phyloP scores from a whole-genome alignment of 2,329 filamentous ascomycete genomes.

The Aphanocladium album region DNA sequence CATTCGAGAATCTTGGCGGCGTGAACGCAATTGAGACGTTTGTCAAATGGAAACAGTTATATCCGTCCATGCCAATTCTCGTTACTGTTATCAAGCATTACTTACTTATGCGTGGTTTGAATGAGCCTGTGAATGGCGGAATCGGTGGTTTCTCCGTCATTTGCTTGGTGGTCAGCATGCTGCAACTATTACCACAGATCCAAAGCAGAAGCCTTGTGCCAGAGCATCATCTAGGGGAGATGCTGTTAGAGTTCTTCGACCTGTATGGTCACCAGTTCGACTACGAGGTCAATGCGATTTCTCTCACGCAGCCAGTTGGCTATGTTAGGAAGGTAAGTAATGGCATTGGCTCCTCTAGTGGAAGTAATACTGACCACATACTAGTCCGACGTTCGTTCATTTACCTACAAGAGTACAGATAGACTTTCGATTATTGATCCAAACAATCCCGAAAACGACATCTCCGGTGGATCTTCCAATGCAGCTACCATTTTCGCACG shows the following conservation, averaged over 20 bases:
- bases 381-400: conserved; percentile 38
- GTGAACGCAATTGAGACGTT: conserved; percentile 78
- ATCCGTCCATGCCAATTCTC: conserved; percentile 79
- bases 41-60: conserved; percentile 68
- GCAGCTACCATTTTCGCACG: conserved; percentile 60
- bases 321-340: conserved; percentile 70
- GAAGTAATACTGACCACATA: conserved; percentile 5
- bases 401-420: conserved; percentile 55
- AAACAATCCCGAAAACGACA: conserved; percentile 79
- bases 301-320: conserved; percentile 62
- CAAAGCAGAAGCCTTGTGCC: conserved; percentile 55
- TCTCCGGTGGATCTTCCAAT: conserved; percentile 77
- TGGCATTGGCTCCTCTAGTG: not conserved
- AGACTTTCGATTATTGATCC: conserved; percentile 88
- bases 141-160: conserved; percentile 93
- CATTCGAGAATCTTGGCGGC: conserved; percentile 87
- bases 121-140: conserved; percentile 86
- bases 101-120: conserved; percentile 79
- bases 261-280: conserved; percentile 84
- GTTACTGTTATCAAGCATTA: conserved; percentile 92
- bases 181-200: conserved; percentile 72
- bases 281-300: conserved; percentile 64
- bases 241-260: conserved; percentile 83
- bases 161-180: conserved; percentile 83
- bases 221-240: conserved; percentile 67